Conservation (phyloP, 2,329 filamentous ascomycete genomes). For the Sporothrix brunneoviolacea region DNA sequence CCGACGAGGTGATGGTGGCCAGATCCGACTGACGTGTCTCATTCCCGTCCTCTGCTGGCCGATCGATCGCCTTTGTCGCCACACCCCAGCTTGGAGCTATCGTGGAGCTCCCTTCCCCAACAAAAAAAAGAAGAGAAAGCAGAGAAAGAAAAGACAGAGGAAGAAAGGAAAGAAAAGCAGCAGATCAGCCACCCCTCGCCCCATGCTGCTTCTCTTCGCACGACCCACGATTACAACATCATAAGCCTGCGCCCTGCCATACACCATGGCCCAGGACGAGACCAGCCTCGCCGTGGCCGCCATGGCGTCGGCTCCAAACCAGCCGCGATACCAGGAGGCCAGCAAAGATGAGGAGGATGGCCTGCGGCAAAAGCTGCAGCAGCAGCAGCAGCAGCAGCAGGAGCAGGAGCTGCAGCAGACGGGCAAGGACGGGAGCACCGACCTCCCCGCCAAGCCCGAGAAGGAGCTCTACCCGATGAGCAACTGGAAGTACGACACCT, state of each 20-base stretch:
- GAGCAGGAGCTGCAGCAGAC: too few relatives aligned
- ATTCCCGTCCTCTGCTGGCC: background rate
- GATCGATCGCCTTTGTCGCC: background rate
- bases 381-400: too few relatives aligned
- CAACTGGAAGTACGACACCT: conserved; percentile 68
- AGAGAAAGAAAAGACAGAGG: background rate
- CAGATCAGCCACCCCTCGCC: too few relatives aligned
- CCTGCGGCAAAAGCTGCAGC: background rate
- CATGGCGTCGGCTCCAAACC: conserved; percentile 13
- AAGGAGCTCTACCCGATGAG: conserved; percentile 60
- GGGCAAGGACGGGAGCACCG: background rate
- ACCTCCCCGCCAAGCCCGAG: conserved; percentile 17
- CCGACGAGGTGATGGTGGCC: background rate
- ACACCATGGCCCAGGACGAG: conserved; percentile 12
- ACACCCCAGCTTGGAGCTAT: background rate
- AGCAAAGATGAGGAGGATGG: background rate
- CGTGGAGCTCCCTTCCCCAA: background rate
- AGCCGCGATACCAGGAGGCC: background rate
- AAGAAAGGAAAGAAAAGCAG: too few relatives aligned
- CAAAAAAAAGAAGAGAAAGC: background rate
- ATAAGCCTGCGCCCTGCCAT: too few relatives aligned
- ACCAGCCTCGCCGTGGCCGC: conserved; percentile 10
- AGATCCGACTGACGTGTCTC: background rate
- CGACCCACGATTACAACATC: too few relatives aligned
- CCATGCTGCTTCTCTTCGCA: too few relatives aligned